Evolutionary conservation across 805 yeast genomes (phyloP).

Genomic region (Candida pseudoglaebosa): DNA sequence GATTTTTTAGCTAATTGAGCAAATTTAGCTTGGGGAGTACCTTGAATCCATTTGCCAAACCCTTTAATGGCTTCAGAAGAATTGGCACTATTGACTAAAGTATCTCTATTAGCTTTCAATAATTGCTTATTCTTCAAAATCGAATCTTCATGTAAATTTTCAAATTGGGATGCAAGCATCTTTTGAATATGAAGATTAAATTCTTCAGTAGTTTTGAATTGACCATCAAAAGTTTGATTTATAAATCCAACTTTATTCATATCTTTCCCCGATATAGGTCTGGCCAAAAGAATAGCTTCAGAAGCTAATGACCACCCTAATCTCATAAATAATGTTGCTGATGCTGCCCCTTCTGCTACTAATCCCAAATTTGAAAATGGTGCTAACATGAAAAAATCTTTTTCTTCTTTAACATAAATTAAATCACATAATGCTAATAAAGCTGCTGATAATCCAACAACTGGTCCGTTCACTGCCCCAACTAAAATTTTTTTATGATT

Average conservation of each 20-base stretch:
- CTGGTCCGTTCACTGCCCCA: slow-evolving; percentile 83
- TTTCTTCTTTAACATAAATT: slow-evolving; percentile 60
- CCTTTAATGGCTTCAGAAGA: slow-evolving; percentile 69
- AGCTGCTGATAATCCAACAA: slow-evolving; percentile 73
- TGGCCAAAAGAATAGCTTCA: slow-evolving; percentile 68
- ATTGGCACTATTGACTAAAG: slow-evolving; percentile 44
- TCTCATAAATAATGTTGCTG: slow-evolving; percentile 63
- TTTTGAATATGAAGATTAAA: slow-evolving; percentile 41
- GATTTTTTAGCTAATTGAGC: slow-evolving; percentile 48
- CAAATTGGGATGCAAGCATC: slow-evolving; percentile 31
- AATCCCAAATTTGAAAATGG: slow-evolving; percentile 84
- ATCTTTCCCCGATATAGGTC: slow-evolving; percentile 59
- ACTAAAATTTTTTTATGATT: slow-evolving; percentile 69
- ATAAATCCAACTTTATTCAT: slow-evolving; percentile 57
- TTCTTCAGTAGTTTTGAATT: slow-evolving; percentile 29
- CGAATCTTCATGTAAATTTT: slow-evolving; percentile 42
- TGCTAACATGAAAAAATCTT: slow-evolving; percentile 54
- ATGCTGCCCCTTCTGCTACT: slow-evolving; percentile 77
- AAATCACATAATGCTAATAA: slow-evolving; percentile 74
- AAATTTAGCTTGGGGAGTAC: slow-evolving; percentile 70
- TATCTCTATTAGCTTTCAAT: slow-evolving; percentile 37
- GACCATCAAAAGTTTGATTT: slow-evolving; percentile 48
- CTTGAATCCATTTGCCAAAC: slow-evolving; percentile 63
- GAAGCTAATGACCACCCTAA: slow-evolving; percentile 70
- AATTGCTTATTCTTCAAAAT: slow-evolving; percentile 40